Percentiles rank a stretch among this genome's conserved stretches.
Conservation (phyloP, 305 asterid species). For the Fraxinus floribunda region DNA sequence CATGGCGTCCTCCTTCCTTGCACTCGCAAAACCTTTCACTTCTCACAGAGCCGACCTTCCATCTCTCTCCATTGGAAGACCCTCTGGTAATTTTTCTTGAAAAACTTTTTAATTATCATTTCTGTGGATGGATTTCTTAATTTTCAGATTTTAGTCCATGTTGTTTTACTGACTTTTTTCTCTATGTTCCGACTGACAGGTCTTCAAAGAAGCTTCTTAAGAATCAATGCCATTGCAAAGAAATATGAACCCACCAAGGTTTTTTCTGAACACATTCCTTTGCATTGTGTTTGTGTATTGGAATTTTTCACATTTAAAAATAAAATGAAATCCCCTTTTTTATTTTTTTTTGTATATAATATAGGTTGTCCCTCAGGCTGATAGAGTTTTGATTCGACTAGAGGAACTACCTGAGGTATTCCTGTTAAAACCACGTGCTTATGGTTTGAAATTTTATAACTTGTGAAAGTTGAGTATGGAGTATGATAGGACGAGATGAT, state of each 20-base stretch:
- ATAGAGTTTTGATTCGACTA: constrained; percentile 76
- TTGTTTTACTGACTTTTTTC: background rate
- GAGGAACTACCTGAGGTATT: constrained; percentile 72
- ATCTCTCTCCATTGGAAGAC: constrained; percentile 28
- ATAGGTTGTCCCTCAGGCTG: constrained; percentile 89
- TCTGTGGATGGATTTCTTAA: background rate
- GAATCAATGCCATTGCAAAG: constrained; percentile 61
- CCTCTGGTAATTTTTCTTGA: constrained; percentile 30
- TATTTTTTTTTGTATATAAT: background rate
- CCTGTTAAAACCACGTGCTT: background rate
- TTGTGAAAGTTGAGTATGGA: background rate
- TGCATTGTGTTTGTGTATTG: background rate
- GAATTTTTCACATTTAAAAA: background rate
- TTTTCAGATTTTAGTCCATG: constrained; percentile 1
- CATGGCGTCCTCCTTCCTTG: constrained; percentile 67
- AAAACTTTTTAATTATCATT: background rate
- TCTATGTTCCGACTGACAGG: constrained; percentile 28
- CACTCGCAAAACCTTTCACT: constrained; percentile 52
- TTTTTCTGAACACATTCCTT: background rate
- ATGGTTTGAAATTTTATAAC: background rate
- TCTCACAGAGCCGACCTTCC: constrained; percentile 33
- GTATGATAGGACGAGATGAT: background rate
- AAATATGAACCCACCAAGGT: constrained; percentile 80
- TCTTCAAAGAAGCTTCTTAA: constrained; percentile 39
- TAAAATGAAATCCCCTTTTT: too few species aligned